phyloP scores from a whole-genome alignment of 306 rosid species.

The Begonia peltatifolia region DNA sequence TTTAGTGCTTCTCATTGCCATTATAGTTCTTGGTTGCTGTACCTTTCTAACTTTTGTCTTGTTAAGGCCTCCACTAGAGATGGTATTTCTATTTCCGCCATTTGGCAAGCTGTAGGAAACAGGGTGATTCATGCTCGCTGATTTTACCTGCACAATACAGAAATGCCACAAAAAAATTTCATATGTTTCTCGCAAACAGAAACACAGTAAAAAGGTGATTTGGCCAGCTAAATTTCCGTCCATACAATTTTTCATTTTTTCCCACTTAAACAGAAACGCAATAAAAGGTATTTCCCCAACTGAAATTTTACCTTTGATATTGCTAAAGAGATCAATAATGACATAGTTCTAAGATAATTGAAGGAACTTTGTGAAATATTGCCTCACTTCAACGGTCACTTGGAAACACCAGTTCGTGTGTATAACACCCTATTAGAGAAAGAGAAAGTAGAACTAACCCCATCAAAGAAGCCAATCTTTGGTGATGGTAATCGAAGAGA shows the following conservation, averaged over 20 bases:
- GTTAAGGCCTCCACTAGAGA: background rate
- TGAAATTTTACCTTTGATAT: background rate
- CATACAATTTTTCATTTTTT: background rate
- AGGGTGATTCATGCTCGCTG: background rate
- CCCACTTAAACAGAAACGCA: background rate
- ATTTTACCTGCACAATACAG: background rate
- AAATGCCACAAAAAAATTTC: background rate
- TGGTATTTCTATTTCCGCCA: background rate
- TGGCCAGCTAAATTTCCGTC: background rate
- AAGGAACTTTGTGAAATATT: background rate
- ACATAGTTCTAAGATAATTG: background rate
- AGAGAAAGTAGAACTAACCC: background rate
- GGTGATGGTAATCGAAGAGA: slow-evolving; percentile 26
- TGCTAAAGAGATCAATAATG: background rate
- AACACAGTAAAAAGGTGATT: background rate
- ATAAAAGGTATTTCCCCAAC: background rate
- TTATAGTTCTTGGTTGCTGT: background rate
- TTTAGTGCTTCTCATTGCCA: background rate
- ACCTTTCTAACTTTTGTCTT: background rate
- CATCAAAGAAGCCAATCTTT: slow-evolving; percentile 14
- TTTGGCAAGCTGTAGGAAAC: background rate
- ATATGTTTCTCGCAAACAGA: background rate
- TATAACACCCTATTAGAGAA: background rate
- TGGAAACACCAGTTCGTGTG: background rate
- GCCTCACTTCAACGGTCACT: background rate